Conservation (phyloP, 345 rosid species). For the Arabidopsis suecica region DNA sequence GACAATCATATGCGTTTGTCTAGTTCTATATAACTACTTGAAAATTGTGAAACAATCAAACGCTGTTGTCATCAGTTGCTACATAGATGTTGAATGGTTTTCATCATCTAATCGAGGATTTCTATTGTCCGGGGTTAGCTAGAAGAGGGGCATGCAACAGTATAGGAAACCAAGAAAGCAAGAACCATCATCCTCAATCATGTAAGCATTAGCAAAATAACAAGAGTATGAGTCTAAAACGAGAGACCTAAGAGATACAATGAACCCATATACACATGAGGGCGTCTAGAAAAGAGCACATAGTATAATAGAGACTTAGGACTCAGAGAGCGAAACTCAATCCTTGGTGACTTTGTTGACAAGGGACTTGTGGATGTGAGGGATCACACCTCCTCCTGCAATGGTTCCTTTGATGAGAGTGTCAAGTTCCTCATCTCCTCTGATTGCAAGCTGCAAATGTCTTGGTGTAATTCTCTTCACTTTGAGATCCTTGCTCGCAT, state of each 20-base stretch:
- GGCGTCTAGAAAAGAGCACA: constrained; percentile 27
- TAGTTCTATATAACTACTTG: constrained; percentile 1
- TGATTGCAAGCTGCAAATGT: constrained; percentile 67
- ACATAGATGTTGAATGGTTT: background rate
- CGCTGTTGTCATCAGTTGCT: background rate
- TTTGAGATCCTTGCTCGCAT: constrained; percentile 76
- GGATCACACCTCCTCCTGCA: constrained; percentile 88
- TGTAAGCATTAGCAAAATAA: constrained; percentile 29
- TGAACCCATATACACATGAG: constrained; percentile 35
- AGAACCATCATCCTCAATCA: constrained; percentile 10
- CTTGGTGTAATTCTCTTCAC: constrained; percentile 74
- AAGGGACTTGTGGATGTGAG: constrained; percentile 93
- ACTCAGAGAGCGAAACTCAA: constrained; percentile 24
- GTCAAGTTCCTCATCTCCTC: constrained; percentile 69
- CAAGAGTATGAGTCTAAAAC: constrained; percentile 25
- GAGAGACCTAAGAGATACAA: constrained; percentile 25
- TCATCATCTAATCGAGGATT: background rate
- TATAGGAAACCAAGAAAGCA: constrained; percentile 17
- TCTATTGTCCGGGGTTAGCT: background rate
- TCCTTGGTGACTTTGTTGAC: constrained; percentile 82
- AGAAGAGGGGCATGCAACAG: background rate
- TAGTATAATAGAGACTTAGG: background rate
- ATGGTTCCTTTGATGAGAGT: constrained; percentile 82
- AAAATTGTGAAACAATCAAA: background rate
- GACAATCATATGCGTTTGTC: constrained; percentile 9